Evolutionary conservation across 306 rosid genomes (phyloP).

Genomic region (Delonix regia): DNA sequence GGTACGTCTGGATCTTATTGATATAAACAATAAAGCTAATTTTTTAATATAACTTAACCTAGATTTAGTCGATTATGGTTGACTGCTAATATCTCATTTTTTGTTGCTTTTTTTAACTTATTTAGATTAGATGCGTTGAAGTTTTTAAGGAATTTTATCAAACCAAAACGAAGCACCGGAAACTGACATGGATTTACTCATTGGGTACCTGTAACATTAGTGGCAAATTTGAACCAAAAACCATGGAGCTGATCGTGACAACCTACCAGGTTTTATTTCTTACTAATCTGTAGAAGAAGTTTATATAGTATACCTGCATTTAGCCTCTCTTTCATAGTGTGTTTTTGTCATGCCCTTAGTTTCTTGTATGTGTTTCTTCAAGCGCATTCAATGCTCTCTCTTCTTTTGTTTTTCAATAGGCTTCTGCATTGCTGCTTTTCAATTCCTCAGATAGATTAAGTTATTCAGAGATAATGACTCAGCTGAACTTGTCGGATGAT

Average conservation of each 20-base stretch:
- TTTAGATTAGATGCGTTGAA: conserved; percentile 86
- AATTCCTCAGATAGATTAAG: conserved; percentile 83
- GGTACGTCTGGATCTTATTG: conserved; percentile 52
- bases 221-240: conserved; percentile 81
- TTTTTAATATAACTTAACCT: background rate
- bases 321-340: background rate
- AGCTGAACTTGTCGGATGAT: conserved; percentile 76
- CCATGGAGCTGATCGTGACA: conserved; percentile 87
- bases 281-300: background rate
- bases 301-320: background rate
- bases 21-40: conserved; percentile 4
- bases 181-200: conserved; percentile 94
- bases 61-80: conserved; percentile 27
- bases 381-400: conserved; percentile 27
- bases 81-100: conserved; percentile 18
- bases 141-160: conserved; percentile 90
- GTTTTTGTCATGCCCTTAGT: background rate
- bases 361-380: conserved; percentile 30
- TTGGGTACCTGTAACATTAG: conserved; percentile 85
- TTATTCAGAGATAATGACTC: conserved; percentile 85
- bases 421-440: conserved; percentile 86
- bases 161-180: conserved; percentile 86
- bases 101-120: background rate
- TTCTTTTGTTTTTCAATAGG: conserved; percentile 49
- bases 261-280: conserved; percentile 77